Evolutionary conservation across 805 yeast species (phyloP), one percentile per base, ranked within the genome.

Genomic region (Phaffomyces thermotolerans): DNA sequence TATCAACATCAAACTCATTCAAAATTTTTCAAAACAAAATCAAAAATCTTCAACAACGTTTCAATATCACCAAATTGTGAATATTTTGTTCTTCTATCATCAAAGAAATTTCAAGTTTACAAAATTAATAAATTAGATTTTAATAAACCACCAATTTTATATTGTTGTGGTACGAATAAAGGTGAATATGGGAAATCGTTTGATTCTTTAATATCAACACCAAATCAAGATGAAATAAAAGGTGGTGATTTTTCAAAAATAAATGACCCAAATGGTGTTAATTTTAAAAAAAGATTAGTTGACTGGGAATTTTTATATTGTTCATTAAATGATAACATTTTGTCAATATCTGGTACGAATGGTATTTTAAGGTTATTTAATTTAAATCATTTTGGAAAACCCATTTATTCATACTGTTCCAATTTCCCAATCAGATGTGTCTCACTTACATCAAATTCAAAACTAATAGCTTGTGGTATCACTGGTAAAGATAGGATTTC

Each of bases 391-490:
- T 50, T 57, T 12, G 95, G 95, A 4, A 68, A 69, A 46, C 78
- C 83, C 0, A 67, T 89, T 1, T 86, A 83, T 61, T 75, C 85
- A 0, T 78, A 84, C 56, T 67, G 75, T 33, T 80, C 87, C 10
- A 75, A 73, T 43, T 84, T 85, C 57, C 90, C 91, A 1, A 82
- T 90, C 32, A 63, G 95, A 41, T 87, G 95, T 56, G 69, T 87
- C 38, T 83, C 87, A 31, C 68, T 89, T 1, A 75, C 91, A 9
- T 75, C 79, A 0, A 68, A 74, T 50, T 88, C 84, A 23, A 66
- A 72, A 17, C 65, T 81, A 23, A 67, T 89, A 12, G 93, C 93
- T 6, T 76, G 87, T 50, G 93, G 95, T 1, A 80, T 90, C 27
- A 84, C 91, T 0, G 93, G 95, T 0, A 76, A 79, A 45, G 95